Conservation (phyloP, 2,329 filamentous ascomycete species). For the Talaromyces sp. region DNA sequence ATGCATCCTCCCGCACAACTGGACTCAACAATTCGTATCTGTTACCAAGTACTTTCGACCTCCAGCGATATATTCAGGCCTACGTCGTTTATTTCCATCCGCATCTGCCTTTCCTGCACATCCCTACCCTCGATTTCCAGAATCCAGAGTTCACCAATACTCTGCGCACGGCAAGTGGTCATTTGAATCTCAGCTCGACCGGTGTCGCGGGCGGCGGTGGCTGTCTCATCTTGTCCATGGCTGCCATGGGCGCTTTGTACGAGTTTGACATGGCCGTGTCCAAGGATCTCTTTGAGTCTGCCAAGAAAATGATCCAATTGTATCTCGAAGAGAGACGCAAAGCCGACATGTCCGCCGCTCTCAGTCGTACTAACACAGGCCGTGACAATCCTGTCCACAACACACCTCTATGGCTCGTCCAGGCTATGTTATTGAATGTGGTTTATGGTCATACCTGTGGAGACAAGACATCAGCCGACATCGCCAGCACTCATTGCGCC, state of each 20-base stretch:
- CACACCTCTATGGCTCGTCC: constrained; percentile 87
- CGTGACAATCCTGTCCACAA: constrained; percentile 63
- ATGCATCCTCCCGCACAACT: constrained; percentile 29
- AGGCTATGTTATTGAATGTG: constrained; percentile 93
- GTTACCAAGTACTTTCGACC: constrained; percentile 74
- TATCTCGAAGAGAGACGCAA: constrained; percentile 89
- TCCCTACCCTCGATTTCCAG: constrained; percentile 88
- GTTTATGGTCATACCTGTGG: constrained; percentile 94
- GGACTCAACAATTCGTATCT: constrained; percentile 41
- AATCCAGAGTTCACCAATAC: constrained; percentile 61
- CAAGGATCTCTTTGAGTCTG: constrained; percentile 81
- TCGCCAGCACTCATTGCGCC: constrained; percentile 86
- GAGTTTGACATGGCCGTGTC: constrained; percentile 77
- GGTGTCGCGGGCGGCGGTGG: constrained; percentile 70
- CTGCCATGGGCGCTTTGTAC: constrained; percentile 80
- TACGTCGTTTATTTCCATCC: constrained; percentile 93
- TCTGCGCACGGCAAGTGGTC: constrained; percentile 52
- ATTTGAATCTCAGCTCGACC: constrained; percentile 48
- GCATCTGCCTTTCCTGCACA: constrained; percentile 89
- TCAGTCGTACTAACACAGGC: constrained; percentile 48
- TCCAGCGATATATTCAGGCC: constrained; percentile 83
- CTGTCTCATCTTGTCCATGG: constrained; percentile 82
- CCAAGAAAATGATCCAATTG: constrained; percentile 90
- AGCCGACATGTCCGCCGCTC: constrained; percentile 65
- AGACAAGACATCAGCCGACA: constrained; percentile 84